These are phyloP conservation scores for Emergomyces orientalis DNA, from an alignment of 2,329 filamentous ascomycete genomes.

Conservation along the genomic window DNA sequence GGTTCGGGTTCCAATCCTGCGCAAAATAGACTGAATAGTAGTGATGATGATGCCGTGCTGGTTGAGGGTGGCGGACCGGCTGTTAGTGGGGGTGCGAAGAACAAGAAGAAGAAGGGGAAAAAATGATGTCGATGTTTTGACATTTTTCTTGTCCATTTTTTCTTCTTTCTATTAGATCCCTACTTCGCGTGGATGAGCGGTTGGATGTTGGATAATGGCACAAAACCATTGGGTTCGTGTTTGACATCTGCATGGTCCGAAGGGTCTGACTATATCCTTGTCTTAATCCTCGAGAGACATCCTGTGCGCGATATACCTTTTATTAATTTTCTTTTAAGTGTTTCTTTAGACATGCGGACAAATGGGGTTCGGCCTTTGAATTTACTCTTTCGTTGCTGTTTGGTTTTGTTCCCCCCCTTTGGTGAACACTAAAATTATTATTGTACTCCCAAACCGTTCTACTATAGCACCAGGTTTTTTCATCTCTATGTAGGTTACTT, in stretches of 20 bases:
- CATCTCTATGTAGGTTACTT: neutral
- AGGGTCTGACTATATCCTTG: too few relatives aligned
- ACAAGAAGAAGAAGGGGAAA: slow-evolving; percentile 41
- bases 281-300: neutral
- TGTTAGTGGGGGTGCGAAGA: slow-evolving; percentile 22
- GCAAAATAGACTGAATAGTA: slow-evolving; percentile 26
- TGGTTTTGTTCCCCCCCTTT: neutral
- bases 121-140: slow-evolving; percentile 25
- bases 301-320: neutral
- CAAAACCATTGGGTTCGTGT: neutral
- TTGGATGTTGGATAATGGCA: neutral
- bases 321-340: neutral
- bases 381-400: neutral
- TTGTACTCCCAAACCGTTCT: neutral
- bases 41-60: slow-evolving; percentile 67
- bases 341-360: slow-evolving; percentile 1
- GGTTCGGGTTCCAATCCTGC: neutral
- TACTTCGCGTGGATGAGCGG: neutral
- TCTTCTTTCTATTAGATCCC: neutral
- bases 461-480: neutral
- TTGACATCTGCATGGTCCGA: neutral
- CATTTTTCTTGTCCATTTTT: neutral
- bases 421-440: neutral
- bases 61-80: slow-evolving; percentile 55
- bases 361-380: neutral